These are phyloP conservation scores for Aspergillus ostianus DNA, from an alignment of 495 filamentous ascomycete species.

Conservation along the genomic window DNA sequence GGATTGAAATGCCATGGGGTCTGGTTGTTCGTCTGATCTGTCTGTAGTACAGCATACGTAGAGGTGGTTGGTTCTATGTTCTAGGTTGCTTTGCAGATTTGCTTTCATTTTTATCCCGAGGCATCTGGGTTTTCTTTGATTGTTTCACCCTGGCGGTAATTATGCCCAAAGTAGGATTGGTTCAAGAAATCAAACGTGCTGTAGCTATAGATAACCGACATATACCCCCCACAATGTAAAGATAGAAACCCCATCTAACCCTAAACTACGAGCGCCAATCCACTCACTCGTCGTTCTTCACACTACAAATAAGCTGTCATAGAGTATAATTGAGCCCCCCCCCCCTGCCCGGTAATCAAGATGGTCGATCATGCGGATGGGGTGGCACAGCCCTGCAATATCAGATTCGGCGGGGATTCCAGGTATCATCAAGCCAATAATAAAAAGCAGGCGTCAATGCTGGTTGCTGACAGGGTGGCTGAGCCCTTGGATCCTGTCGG, in stretches of 20 bases:
- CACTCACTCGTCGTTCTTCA: neutral
- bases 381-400: constrained; percentile 14
- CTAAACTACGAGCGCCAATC: neutral
- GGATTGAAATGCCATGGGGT: neutral
- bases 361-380: neutral
- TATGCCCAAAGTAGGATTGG: too few species aligned
- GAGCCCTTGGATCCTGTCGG: neutral
- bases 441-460: neutral
- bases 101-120: too few species aligned
- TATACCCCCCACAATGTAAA: neutral
- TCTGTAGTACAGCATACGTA: neutral
- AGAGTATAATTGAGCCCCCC: neutral
- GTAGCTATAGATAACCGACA: neutral
- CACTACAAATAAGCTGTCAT: neutral
- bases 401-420: constrained; percentile 5
- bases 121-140: too few species aligned
- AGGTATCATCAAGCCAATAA: constrained; percentile 7
- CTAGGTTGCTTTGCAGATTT: neutral
- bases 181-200: neutral
- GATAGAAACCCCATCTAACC: neutral
- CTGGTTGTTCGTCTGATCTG: neutral
- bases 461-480: neutral
- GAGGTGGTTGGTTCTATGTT: neutral
- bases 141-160: too few species aligned
- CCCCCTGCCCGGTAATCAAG: constrained; percentile 1